A percentile compares a stretch with the other conserved stretches of the same genome.
phyloP scores from a whole-genome alignment of 257 asterid genomes.

The Gentiana dahurica region DNA sequence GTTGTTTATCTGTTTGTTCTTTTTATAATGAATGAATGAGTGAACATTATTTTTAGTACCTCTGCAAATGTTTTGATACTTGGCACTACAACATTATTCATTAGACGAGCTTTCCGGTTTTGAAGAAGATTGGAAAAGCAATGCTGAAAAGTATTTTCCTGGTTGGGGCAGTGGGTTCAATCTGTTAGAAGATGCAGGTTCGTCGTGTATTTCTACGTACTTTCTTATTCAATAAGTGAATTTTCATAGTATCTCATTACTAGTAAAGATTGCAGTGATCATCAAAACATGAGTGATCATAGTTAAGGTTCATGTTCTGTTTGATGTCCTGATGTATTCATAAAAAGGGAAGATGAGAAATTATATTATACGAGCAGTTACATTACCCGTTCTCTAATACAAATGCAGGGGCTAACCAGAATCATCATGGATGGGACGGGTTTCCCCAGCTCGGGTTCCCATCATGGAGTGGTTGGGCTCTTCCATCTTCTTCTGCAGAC shows the following conservation, averaged over 20 bases:
- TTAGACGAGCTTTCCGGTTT: conserved; percentile 65
- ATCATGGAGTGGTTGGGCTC: conserved; percentile 41
- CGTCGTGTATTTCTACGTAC: neutral
- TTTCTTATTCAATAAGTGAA: too few species aligned
- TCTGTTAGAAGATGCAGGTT: conserved; percentile 51
- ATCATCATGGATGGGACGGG: neutral
- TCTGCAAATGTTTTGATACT: conserved; percentile 2
- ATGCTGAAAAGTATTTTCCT: conserved; percentile 53
- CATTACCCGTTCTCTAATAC: neutral
- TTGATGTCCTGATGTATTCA: neutral
- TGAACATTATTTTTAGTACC: neutral
- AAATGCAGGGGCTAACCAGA: conserved; percentile 27
- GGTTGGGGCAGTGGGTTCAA: conserved; percentile 59
- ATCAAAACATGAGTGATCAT: too few species aligned
- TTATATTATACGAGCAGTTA: neutral
- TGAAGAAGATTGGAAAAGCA: conserved; percentile 63
- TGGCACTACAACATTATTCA: neutral
- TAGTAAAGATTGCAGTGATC: neutral
- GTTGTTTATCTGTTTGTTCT: neutral
- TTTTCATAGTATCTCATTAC: neutral
- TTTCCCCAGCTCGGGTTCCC: conserved; percentile 22
- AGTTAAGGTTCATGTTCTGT: neutral
- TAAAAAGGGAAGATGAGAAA: too few species aligned
- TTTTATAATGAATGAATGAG: neutral
- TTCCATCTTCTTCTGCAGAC: conserved; percentile 25